Percentiles rank a stretch among this genome's conserved stretches.
These are phyloP conservation scores for Saccharomyces hybrid DNA, from an alignment of 1,139 yeast species.

Conservation along the genomic window DNA sequence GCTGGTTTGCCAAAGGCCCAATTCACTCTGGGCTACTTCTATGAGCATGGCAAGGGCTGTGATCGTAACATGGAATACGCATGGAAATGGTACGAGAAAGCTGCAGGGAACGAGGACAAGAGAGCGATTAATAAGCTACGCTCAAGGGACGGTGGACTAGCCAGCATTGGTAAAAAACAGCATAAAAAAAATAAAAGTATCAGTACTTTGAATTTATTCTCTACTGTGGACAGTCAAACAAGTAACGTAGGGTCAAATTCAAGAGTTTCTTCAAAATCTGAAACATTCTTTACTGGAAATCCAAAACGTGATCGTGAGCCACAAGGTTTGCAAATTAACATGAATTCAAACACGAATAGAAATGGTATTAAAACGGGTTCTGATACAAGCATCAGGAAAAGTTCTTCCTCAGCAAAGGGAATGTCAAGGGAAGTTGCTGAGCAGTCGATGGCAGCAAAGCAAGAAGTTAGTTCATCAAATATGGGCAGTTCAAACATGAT, in stretches of 20 bases:
- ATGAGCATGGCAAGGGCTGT: conserved; percentile 85
- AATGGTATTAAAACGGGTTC: not conserved
- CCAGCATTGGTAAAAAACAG: not conserved
- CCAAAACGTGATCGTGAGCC: not conserved
- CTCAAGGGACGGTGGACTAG: conserved; percentile 1
- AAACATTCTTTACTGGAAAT: not conserved
- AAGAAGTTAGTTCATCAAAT: not conserved
- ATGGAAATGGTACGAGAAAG: conserved; percentile 65
- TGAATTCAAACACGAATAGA: not conserved
- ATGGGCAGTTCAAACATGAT: not conserved
- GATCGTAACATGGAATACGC: conserved; percentile 50
- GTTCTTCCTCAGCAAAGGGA: not conserved
- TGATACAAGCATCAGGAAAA: not conserved
- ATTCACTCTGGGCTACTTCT: conserved; percentile 76
- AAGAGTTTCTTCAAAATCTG: not conserved
- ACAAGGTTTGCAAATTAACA: not conserved
- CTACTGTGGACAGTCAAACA: conserved; percentile 1
- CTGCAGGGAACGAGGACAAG: conserved; percentile 67
- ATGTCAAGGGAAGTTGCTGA: not conserved
- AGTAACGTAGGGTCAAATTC: not conserved
- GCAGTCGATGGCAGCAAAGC: not conserved
- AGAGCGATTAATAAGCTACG: conserved; percentile 41
- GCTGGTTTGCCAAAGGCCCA: conserved; percentile 76
- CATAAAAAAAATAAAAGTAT: conserved; percentile 11
- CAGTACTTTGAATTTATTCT: conserved; percentile 11